Conservation (phyloP, 305 asterid species). For the Ajuga reptans region DNA sequence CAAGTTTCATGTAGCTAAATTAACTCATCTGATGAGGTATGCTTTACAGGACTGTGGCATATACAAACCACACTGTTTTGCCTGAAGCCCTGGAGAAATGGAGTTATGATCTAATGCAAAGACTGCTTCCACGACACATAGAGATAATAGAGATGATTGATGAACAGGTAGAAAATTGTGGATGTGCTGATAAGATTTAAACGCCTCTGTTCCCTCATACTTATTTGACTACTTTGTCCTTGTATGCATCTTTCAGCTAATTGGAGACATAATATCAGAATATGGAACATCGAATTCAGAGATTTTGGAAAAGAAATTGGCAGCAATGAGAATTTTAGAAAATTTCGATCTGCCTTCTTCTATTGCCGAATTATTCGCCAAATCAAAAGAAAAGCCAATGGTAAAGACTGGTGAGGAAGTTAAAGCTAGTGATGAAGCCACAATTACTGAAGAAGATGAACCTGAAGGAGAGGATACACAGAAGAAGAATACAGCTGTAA, state of each 20-base stretch:
- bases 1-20: conserved; percentile 22
- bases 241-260: conserved; percentile 43
- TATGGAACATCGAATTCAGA: conserved; percentile 55
- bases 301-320: conserved; percentile 53
- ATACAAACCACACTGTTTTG: conserved; percentile 86
- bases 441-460: conserved; percentile 28
- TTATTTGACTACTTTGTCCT: conserved; percentile 21
- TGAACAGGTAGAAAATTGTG: conserved; percentile 48
- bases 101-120: conserved; percentile 75
- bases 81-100: conserved; percentile 98
- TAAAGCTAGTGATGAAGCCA: conserved; percentile 22
- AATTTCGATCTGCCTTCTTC: conserved; percentile 70
- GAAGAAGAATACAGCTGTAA: conserved; percentile 30
- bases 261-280: conserved; percentile 55
- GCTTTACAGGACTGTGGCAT: conserved; percentile 76
- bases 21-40: conserved; percentile 19
- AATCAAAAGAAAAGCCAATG: conserved; percentile 31
- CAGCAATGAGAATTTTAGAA: conserved; percentile 71
- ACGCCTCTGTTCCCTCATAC: conserved; percentile 8
- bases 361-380: conserved; percentile 45
- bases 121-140: conserved; percentile 78
- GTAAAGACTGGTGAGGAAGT: conserved; percentile 29
- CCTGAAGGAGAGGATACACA: conserved; percentile 28
- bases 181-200: conserved; percentile 10
- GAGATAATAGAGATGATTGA: conserved; percentile 80